Base-by-base conservation (phyloP, 225 moss, liverwort and hornwort species). In the Bryoerythrophyllum caledonicum region DNA sequence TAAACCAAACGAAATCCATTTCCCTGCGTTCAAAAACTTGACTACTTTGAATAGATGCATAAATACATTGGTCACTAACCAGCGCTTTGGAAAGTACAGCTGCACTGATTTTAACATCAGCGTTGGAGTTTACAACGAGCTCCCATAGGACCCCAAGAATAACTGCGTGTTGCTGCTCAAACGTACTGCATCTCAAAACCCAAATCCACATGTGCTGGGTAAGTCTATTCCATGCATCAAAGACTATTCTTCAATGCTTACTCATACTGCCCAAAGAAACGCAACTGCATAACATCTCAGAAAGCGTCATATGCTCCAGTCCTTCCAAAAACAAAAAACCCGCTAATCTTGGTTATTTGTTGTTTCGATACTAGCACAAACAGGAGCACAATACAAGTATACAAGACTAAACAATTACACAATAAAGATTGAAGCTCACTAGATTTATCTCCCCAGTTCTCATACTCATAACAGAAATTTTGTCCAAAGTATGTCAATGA, bases 91-190 rank as follows among this genome's bases (percentile, higher is more conserved):
- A 90, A 59, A 99, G 90, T 53, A 95, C 89, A 56, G 95, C 94
- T 53, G 95, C 95, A 61, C 93, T 93, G 55, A 93, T 83, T 81
- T 99, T 99, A 13, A 90, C 95, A 73, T 82, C 89, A 40, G 95
- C 89, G 82, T 83, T 91, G 34, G 94, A 79, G 82, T 92, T 92
- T 62, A 99, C 95, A 73, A 99, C 99, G 28, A 93, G 86, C 76
- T 99, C 95, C 99, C 99, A 99, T 23, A 99, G 72, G 48, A 99
- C 93, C 23, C 90, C 86, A 60, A 95, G 86, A 46, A 99, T 92
- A 63, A 86, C 88, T 76, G 81, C 86, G 69, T 90, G 93, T 67
- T 95, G 95, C 81, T 93, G 90, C 59, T 95, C 75, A 79, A 95
- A 99, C 48, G 95, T 89, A 74, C 93, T 93, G 91, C 65, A 60